Conservation (phyloP, 1,284 basidiomycete genomes). For the Flammula alnicola region DNA sequence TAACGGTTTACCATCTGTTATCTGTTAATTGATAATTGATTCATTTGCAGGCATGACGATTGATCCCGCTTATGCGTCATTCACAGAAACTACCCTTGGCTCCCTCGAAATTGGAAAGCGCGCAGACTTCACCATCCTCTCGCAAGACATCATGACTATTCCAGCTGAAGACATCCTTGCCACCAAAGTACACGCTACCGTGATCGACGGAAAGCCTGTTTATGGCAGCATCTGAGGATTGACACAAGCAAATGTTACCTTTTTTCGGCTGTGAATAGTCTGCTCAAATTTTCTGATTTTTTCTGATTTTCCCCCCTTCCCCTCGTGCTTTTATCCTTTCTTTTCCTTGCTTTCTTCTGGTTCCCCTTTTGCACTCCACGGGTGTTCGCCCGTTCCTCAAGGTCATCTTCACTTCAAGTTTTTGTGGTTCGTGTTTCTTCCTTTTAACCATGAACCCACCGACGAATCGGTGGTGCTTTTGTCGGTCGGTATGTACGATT, state of each 20-base stretch:
- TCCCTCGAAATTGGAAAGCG: conserved; percentile 78
- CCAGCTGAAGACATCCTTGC: conserved; percentile 62
- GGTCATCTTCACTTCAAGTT: too few relatives aligned
- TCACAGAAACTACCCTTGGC: conserved; percentile 74
- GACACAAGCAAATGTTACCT: too few relatives aligned
- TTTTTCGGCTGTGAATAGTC: too few relatives aligned
- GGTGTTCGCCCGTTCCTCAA: too few relatives aligned
- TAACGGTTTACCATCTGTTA: conserved; percentile 25
- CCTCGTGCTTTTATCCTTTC: conserved; percentile 3
- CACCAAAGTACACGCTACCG: conserved; percentile 77
- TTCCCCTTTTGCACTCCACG: not conserved
- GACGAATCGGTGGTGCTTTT: too few relatives aligned
- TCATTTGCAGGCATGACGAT: conserved; percentile 52
- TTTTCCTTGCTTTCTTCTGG: conserved; percentile 1
- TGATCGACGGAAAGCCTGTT: conserved; percentile 76
- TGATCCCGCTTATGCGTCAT: conserved; percentile 86
- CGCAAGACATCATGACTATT: conserved; percentile 81
- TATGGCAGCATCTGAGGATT: conserved; percentile 53
- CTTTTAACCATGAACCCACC: too few relatives aligned
- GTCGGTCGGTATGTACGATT: too few relatives aligned
- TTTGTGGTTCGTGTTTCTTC: too few relatives aligned
- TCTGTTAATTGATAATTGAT: not conserved
- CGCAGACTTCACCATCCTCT: conserved; percentile 85
- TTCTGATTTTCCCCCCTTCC: conserved; percentile 1
- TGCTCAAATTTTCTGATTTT: not conserved